Evolutionary conservation across 164 flowering plant species (phyloP).

Genomic region (Liriodendron chinense): DNA sequence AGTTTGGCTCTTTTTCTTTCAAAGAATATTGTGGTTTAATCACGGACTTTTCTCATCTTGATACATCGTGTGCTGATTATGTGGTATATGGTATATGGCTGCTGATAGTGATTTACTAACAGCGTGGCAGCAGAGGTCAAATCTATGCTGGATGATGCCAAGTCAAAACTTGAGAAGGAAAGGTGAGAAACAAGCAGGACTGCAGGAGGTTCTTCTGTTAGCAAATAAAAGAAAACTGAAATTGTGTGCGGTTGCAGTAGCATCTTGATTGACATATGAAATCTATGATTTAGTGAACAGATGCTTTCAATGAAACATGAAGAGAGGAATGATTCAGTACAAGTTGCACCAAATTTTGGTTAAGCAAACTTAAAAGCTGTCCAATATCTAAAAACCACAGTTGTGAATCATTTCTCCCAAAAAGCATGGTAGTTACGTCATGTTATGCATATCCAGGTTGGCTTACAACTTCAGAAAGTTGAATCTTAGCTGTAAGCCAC

Average conservation of each 20-base stretch:
- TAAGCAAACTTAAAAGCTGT: too few species aligned
- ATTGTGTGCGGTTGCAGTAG: not conserved
- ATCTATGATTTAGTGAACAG: not conserved
- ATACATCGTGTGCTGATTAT: not conserved
- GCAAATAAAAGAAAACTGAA: not conserved
- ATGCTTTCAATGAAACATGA: not conserved
- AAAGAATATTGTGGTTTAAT: too few species aligned
- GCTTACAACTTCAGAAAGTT: too few species aligned
- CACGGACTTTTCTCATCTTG: not conserved
- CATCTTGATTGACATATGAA: not conserved
- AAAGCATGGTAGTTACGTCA: too few species aligned
- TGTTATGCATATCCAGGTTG: too few species aligned
- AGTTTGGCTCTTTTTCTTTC: too few species aligned
- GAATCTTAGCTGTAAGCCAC: too few species aligned
- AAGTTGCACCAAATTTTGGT: not conserved
- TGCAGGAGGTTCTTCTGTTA: not conserved
- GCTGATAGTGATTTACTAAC: conserved; percentile 19
- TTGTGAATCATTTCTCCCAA: too few species aligned
- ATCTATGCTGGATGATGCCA: conserved; percentile 67
- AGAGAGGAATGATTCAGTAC: not conserved
- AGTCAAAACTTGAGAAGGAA: conserved; percentile 77
- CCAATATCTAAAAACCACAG: too few species aligned
- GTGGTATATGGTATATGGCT: not conserved
- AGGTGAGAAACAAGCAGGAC: conserved; percentile 39
- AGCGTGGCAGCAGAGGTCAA: conserved; percentile 73